Evolutionary conservation across 1,284 basidiomycete species (phyloP).

Genomic region (Ceratobasidium sp.): DNA sequence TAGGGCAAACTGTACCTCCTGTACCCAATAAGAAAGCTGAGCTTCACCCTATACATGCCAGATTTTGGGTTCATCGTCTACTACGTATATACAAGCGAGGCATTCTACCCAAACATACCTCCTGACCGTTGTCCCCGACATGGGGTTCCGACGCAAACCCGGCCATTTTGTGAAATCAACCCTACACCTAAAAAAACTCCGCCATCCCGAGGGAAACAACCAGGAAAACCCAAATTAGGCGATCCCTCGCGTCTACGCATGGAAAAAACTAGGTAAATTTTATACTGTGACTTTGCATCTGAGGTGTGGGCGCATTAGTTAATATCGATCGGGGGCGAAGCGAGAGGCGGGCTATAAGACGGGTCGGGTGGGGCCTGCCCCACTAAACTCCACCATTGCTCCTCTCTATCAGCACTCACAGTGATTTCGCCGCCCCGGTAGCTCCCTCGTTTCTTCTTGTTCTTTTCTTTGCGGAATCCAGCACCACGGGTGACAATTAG

Average conservation of each 20-base stretch:
- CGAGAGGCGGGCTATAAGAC: constrained; percentile 29
- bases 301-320: constrained; percentile 36
- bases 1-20: not conserved
- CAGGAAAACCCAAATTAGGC: too few species aligned
- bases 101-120: not conserved
- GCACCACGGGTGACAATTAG: constrained; percentile 92
- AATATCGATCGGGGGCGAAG: constrained; percentile 26
- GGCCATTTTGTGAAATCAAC: not conserved
- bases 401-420: constrained; percentile 55
- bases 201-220: not conserved
- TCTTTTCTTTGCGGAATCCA: constrained; percentile 98
- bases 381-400: not conserved
- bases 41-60: not conserved
- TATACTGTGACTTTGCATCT: constrained; percentile 85
- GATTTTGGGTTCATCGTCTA: not conserved
- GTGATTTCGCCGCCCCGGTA: constrained; percentile 93
- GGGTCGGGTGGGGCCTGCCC: not conserved
- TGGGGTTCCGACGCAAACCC: not conserved
- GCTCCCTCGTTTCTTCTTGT: constrained; percentile 97
- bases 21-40: not conserved
- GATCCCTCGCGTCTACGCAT: not conserved
- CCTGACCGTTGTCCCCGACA: not conserved
- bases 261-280: constrained; percentile 75
- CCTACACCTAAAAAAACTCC: constrained; percentile 21
- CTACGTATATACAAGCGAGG: not conserved